Evolutionary conservation across 140 eudicot species (phyloP).

Genomic region (Bidens hawaiensis): DNA sequence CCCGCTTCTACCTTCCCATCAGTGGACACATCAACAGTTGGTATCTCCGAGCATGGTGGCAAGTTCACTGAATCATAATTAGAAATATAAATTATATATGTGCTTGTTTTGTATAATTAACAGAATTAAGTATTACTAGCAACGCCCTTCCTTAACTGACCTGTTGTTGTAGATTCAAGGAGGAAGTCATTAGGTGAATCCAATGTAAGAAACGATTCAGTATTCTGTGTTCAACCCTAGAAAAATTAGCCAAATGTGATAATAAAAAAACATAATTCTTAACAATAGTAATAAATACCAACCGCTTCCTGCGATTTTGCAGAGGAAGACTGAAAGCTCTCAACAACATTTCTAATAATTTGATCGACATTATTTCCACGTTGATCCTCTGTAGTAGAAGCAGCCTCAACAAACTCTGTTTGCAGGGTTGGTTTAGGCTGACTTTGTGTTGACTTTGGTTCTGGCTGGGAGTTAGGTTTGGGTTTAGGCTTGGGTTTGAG

Average conservation of each 20-base stretch:
- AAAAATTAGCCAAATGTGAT: conserved; percentile 13
- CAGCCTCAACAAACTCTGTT: conserved; percentile 20
- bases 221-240: conserved; percentile 32
- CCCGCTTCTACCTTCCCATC: conserved; percentile 15
- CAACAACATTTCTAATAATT: conserved; percentile 4
- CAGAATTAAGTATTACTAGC: not conserved
- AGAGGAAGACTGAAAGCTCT: conserved; percentile 25
- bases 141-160: conserved; percentile 22
- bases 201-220: conserved; percentile 29
- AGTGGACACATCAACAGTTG: conserved; percentile 20
- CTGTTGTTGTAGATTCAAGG: conserved; percentile 37
- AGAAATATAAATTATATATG: not conserved
- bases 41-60: conserved; percentile 29
- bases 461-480: conserved; percentile 26
- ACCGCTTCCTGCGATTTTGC: conserved; percentile 45
- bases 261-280: not conserved
- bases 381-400: conserved; percentile 24
- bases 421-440: conserved; percentile 18
- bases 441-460: conserved; percentile 14
- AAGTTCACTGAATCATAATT: conserved; percentile 20
- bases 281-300: not conserved
- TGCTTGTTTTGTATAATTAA: not conserved
- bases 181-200: conserved; percentile 34
- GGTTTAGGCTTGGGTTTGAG: conserved; percentile 30
- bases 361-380: conserved; percentile 26